Evolutionary conservation across 2,329 filamentous ascomycete species (phyloP).

Genomic region (Biscogniauxia marginata): DNA sequence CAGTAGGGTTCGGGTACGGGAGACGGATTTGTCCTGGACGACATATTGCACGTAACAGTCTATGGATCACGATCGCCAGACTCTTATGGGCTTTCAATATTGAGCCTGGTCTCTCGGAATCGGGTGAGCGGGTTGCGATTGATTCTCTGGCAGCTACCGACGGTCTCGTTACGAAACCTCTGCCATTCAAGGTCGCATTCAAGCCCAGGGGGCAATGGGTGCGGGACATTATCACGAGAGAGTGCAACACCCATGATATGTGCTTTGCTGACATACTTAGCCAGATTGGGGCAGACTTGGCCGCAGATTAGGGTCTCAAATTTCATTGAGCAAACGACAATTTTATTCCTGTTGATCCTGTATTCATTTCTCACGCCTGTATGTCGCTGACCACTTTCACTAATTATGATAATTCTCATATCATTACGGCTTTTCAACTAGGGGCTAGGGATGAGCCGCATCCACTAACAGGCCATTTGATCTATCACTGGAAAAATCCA

Average conservation of each 20-base stretch:
- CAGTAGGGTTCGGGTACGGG: slow-evolving; percentile 48
- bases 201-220: slow-evolving; percentile 31
- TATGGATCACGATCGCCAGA: slow-evolving; percentile 41
- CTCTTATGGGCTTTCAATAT: slow-evolving; percentile 42
- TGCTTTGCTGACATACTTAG: not conserved
- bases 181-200: slow-evolving; percentile 29
- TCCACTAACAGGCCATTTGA: too few species aligned
- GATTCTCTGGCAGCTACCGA: slow-evolving; percentile 8
- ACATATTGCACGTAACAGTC: slow-evolving; percentile 47
- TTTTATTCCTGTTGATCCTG: too few species aligned
- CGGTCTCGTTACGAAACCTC: slow-evolving; percentile 28
- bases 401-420: too few species aligned
- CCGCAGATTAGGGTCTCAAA: too few species aligned
- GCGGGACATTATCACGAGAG: slow-evolving; percentile 21
- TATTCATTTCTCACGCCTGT: too few species aligned
- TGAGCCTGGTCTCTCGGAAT: not conserved
- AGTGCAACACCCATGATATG: slow-evolving; percentile 10
- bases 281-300: too few species aligned
- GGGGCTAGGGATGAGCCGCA: too few species aligned
- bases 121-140: not conserved
- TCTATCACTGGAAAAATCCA: too few species aligned
- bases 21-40: slow-evolving; percentile 42
- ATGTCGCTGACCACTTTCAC: too few species aligned
- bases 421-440: too few species aligned
- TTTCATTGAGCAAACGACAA: too few species aligned